A percentile compares a stretch with the other conserved stretches of the same genome.
Conservation (phyloP, 306 rosid genomes). For the Hippophae tibetana region DNA sequence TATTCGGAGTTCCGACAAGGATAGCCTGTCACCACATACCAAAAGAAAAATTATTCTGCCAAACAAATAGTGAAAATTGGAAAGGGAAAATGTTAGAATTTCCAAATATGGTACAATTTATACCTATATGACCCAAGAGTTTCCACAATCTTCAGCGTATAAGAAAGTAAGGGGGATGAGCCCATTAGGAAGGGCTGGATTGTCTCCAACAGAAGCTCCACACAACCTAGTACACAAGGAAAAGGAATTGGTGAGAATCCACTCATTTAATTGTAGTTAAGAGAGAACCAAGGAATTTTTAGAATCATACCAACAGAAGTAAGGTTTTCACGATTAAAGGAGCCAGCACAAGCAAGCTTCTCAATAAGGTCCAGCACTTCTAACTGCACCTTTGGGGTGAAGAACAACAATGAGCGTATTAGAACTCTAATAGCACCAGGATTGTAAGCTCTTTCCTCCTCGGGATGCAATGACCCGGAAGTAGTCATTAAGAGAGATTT, state of each 20-base stretch:
- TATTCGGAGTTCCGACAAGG: constrained; percentile 69
- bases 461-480: constrained; percentile 72
- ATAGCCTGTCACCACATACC: constrained; percentile 51
- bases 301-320: constrained; percentile 68
- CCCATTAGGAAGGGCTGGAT: constrained; percentile 82
- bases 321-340: constrained; percentile 86
- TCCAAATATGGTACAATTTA: constrained; percentile 9
- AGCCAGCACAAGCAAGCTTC: constrained; percentile 71
- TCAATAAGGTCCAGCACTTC: constrained; percentile 68
- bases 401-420: constrained; percentile 64
- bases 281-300: constrained; percentile 12
- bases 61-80: constrained; percentile 7
- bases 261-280: not conserved
- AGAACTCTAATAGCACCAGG: constrained; percentile 81
- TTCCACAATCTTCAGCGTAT: constrained; percentile 81
- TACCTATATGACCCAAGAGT: constrained; percentile 97
- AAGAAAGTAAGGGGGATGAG: constrained; percentile 74
- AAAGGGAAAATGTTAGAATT: constrained; percentile 18
- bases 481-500: constrained; percentile 48
- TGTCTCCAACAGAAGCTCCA: constrained; percentile 83
- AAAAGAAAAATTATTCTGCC: constrained; percentile 7
- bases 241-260: constrained; percentile 14
- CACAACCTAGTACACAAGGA: constrained; percentile 54
- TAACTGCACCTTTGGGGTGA: constrained; percentile 85
- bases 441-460: constrained; percentile 69